Conservation (phyloP, 2,329 filamentous ascomycete species). For the Botrytis tulipae region DNA sequence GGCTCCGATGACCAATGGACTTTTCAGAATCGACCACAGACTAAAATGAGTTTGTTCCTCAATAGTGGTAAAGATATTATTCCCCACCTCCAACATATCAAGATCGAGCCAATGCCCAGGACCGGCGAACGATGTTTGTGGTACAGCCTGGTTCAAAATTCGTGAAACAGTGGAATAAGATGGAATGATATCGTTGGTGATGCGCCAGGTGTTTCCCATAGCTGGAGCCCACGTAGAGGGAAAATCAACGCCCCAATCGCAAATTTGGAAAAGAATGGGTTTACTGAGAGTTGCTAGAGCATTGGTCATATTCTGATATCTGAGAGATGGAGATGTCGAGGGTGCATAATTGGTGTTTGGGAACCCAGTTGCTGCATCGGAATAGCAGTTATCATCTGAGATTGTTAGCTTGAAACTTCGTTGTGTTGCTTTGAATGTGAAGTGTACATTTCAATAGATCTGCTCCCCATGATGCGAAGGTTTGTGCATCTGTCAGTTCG, state of each 20-base stretch:
- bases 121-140: constrained; percentile 41
- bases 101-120: constrained; percentile 44
- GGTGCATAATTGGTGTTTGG: constrained; percentile 41
- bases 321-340: constrained; percentile 37
- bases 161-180: constrained; percentile 42
- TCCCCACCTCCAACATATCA: constrained; percentile 46
- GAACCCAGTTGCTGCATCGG: constrained; percentile 38
- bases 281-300: constrained; percentile 35
- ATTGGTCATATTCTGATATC: constrained; percentile 41
- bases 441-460: constrained; percentile 45
- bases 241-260: constrained; percentile 45
- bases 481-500: constrained; percentile 32
- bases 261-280: constrained; percentile 42
- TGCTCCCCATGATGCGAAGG: constrained; percentile 37
- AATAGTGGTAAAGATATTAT: constrained; percentile 38
- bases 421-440: not conserved
- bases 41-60: constrained; percentile 46
- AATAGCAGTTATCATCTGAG: constrained; percentile 41
- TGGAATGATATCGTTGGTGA: constrained; percentile 45
- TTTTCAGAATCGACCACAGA: constrained; percentile 44
- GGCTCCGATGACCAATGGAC: constrained; percentile 33
- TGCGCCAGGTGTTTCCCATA: constrained; percentile 43
- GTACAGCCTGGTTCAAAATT: constrained; percentile 44
- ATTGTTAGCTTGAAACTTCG: constrained; percentile 22
- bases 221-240: constrained; percentile 42